Conservation (phyloP, 2,329 filamentous ascomycete genomes). For the Pyricularia grisea region DNA sequence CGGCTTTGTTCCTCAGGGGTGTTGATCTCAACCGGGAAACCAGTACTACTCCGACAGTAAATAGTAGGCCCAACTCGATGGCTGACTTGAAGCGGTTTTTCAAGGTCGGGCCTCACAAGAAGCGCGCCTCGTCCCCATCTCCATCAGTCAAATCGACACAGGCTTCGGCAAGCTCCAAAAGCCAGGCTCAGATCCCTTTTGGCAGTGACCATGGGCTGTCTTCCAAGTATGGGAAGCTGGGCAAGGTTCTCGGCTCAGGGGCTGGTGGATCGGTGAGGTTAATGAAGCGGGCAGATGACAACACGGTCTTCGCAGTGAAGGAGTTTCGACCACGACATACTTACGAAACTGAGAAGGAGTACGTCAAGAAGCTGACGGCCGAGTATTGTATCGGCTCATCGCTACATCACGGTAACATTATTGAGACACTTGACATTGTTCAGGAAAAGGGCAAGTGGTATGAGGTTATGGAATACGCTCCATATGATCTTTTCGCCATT, state of each 20-base stretch:
- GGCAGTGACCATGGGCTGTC: constrained; percentile 85
- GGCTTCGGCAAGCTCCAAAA: constrained; percentile 30
- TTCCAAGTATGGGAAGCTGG: constrained; percentile 92
- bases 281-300: constrained; percentile 88
- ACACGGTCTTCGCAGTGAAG: constrained; percentile 92
- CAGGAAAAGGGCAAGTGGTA: constrained; percentile 94
- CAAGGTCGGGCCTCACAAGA: constrained; percentile 67
- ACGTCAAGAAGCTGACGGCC: constrained; percentile 95
- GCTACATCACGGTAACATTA: constrained; percentile 94
- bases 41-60: constrained; percentile 29
- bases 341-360: constrained; percentile 91
- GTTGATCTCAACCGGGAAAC: constrained; percentile 36
- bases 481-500: constrained; percentile 91
- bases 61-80: constrained; percentile 69
- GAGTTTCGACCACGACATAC: constrained; percentile 88
- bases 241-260: constrained; percentile 85
- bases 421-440: constrained; percentile 94
- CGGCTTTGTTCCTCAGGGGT: constrained; percentile 30
- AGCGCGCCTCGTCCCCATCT: constrained; percentile 56
- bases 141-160: constrained; percentile 41
- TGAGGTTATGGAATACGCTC: constrained; percentile 98
- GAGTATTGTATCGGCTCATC: constrained; percentile 98
- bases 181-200: constrained; percentile 67
- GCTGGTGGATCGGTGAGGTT: constrained; percentile 90
- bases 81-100: constrained; percentile 95